These are phyloP conservation scores for Jaltomata sinuosa DNA, from an alignment of 257 asterid genomes.

Conservation along the genomic window DNA sequence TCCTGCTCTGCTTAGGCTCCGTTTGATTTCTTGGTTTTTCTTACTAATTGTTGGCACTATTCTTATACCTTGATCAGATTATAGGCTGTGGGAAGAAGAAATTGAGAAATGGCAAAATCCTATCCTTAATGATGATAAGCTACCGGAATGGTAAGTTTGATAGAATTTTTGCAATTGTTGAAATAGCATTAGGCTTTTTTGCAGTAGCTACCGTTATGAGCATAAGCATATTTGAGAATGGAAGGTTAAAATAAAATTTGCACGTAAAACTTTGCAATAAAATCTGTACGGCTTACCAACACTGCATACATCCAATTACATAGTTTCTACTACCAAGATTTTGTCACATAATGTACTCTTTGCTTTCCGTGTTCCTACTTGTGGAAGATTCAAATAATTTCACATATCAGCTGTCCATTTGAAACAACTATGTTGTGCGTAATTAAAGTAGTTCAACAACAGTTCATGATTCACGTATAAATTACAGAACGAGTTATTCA, in stretches of 20 bases:
- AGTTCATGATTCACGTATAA: neutral
- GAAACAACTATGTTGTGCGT: neutral
- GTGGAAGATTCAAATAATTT: neutral
- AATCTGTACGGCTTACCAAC: neutral
- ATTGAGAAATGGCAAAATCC: constrained; percentile 98
- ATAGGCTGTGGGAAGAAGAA: constrained; percentile 95
- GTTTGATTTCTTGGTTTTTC: neutral
- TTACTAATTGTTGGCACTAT: neutral
- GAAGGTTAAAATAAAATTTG: neutral
- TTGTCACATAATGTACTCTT: neutral
- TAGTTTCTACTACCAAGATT: neutral
- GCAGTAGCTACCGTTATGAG: neutral
- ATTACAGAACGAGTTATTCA: neutral
- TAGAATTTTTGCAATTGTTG: neutral
- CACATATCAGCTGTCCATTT: neutral
- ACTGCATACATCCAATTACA: neutral
- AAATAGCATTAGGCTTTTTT: neutral
- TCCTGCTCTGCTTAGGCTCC: constrained; percentile 4
- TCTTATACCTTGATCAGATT: constrained; percentile 39
- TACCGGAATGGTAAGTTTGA: constrained; percentile 85
- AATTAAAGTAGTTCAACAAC: neutral
- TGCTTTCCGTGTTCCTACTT: neutral
- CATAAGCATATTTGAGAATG: neutral
- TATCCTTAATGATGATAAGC: constrained; percentile 62
- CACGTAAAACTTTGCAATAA: neutral